These are phyloP conservation scores for Emmonsiellopsis sp. DNA, from an alignment of 2,329 filamentous ascomycete species.

Conservation along the genomic window DNA sequence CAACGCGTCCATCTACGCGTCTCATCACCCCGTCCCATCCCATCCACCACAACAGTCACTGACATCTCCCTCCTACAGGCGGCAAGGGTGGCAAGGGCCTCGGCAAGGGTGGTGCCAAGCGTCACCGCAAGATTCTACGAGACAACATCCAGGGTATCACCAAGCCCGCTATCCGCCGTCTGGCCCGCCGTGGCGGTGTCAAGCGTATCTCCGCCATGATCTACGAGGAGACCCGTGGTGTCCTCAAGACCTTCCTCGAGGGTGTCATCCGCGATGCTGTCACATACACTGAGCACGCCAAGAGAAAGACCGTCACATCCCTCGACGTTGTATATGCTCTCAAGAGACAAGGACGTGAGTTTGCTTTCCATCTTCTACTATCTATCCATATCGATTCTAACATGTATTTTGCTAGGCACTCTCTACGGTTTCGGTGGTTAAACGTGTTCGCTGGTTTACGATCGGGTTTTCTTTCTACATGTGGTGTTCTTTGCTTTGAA, in stretches of 20 bases:
- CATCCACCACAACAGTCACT: constrained; percentile 6
- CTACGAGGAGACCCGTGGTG: constrained; percentile 74
- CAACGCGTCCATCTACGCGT: constrained; percentile 1
- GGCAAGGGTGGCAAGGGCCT: constrained; percentile 96
- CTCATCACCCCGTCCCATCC: constrained; percentile 3
- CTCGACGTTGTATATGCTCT: constrained; percentile 55
- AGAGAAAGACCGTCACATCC: constrained; percentile 52
- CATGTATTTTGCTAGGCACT: constrained; percentile 41
- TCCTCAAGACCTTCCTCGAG: constrained; percentile 76
- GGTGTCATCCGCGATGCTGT: constrained; percentile 70
- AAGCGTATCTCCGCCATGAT: constrained; percentile 99
- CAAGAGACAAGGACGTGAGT: constrained; percentile 51
- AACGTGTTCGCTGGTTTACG: constrained; percentile 24
- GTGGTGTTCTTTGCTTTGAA: not conserved
- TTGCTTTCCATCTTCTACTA: not conserved
- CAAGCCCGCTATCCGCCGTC: constrained; percentile 96
- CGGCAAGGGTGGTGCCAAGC: constrained; percentile 97
- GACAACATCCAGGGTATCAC: constrained; percentile 99
- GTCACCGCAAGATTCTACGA: constrained; percentile 97
- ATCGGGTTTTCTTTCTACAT: not conserved
- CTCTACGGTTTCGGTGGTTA: constrained; percentile 89
- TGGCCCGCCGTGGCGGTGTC: constrained; percentile 97
- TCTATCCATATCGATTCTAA: constrained; percentile 13
- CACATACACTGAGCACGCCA: constrained; percentile 76
- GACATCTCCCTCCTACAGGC: constrained; percentile 47